Evolutionary conservation across 495 filamentous ascomycete genomes (phyloP).

Genomic region (Tuber borchii): DNA sequence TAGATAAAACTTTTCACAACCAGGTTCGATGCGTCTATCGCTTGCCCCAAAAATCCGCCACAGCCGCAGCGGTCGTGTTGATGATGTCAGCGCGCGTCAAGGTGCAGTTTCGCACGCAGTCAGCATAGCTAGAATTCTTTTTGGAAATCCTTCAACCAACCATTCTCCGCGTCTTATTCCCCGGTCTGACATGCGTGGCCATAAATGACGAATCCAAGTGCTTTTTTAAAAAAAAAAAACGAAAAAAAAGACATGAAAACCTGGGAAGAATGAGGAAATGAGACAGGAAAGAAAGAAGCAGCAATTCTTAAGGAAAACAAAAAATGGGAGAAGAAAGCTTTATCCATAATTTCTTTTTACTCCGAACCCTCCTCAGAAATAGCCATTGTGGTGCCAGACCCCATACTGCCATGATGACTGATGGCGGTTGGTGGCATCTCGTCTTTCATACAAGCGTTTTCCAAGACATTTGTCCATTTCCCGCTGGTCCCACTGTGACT

Average conservation of each 20-base stretch:
- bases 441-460: conserved; percentile 95
- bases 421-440: conserved; percentile 48
- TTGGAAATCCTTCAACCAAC: conserved; percentile 6
- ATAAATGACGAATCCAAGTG: conserved; percentile 15
- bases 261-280: conserved; percentile 18
- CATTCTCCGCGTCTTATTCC: conserved; percentile 22
- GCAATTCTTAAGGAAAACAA: conserved; percentile 13
- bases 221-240: conserved; percentile 20
- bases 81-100: conserved; percentile 31
- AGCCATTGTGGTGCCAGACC: conserved; percentile 30
- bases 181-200: conserved; percentile 23
- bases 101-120: conserved; percentile 34
- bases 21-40: conserved; percentile 27
- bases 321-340: conserved; percentile 14
- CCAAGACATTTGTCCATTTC: conserved; percentile 98
- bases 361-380: conserved; percentile 36
- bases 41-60: conserved; percentile 18
- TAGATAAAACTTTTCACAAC: conserved; percentile 35
- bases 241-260: conserved; percentile 18
- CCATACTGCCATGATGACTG: conserved; percentile 22
- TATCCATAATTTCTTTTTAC: conserved; percentile 9
- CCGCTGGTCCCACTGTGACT: conserved; percentile 94
- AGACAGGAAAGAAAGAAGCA: conserved; percentile 21
- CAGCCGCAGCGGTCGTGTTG: conserved; percentile 21
- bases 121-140: conserved; percentile 20